These are phyloP conservation scores for Austroboletus festivus DNA, from an alignment of 768 basidiomycete species.

Conservation along the genomic window DNA sequence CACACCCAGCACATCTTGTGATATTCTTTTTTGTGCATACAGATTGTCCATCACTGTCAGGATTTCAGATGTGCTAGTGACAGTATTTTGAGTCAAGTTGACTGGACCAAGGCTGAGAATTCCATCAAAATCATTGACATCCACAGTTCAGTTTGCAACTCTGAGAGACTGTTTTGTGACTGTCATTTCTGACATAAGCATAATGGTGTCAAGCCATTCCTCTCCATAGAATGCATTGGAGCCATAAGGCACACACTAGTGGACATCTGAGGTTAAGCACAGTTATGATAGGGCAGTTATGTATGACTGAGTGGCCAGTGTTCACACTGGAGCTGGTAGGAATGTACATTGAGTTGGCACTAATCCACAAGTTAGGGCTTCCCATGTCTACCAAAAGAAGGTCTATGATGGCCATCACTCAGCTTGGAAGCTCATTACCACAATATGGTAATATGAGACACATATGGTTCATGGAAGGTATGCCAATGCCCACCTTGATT, in stretches of 20 bases:
- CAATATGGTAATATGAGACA: not conserved
- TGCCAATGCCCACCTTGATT: constrained; percentile 25
- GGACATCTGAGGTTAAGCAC: constrained; percentile 4
- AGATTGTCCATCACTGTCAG: constrained; percentile 38
- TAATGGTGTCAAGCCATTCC: constrained; percentile 17
- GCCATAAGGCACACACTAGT: not conserved
- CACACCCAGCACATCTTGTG: not conserved
- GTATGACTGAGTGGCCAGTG: constrained; percentile 20
- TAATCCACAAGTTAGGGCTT: constrained; percentile 33
- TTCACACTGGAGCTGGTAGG: constrained; percentile 13
- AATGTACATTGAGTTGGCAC: constrained; percentile 17
- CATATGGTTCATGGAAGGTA: constrained; percentile 23
- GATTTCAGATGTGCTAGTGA: constrained; percentile 11
- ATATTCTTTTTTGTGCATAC: constrained; percentile 27
- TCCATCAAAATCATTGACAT: constrained; percentile 36
- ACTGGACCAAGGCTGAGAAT: constrained; percentile 37
- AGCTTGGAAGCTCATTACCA: not conserved
- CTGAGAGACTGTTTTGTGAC: constrained; percentile 34
- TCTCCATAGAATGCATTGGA: constrained; percentile 10
- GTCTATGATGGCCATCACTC: constrained; percentile 11
- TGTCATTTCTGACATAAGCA: constrained; percentile 2
- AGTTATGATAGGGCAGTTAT: not conserved
- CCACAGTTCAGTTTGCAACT: constrained; percentile 27
- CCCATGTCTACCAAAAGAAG: constrained; percentile 31
- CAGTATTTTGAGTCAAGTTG: constrained; percentile 29